A percentile compares a stretch with the other conserved stretches of the same genome.
These are phyloP conservation scores for Plicaturopsis crispa DNA, from an alignment of 768 basidiomycete genomes.

Conservation along the genomic window DNA sequence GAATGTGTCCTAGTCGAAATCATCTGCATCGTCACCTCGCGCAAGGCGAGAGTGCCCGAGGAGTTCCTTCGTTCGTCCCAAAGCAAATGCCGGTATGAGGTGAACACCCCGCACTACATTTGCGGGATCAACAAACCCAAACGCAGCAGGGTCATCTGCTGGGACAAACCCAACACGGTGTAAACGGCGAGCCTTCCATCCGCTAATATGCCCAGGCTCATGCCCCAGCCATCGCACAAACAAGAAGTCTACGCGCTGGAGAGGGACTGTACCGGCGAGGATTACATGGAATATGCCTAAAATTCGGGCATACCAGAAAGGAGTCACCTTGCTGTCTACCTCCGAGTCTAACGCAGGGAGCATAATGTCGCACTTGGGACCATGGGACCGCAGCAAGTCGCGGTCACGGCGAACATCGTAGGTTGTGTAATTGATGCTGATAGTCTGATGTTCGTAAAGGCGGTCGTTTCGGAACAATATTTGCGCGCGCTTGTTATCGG, in stretches of 20 bases:
- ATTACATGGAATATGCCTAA: background rate
- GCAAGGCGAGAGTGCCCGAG: background rate
- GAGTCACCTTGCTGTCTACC: too few species aligned
- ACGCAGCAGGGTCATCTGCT: constrained; percentile 10
- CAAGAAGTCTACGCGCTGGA: background rate
- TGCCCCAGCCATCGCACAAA: background rate
- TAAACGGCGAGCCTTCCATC: constrained; percentile 5
- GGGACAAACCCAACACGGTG: constrained; percentile 16
- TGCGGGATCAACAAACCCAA: constrained; percentile 22
- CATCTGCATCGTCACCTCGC: too few species aligned
- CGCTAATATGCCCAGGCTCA: constrained; percentile 2
- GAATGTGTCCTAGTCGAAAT: too few species aligned
- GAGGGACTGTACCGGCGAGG: background rate
- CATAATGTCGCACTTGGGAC: too few species aligned
- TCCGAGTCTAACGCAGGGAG: too few species aligned
- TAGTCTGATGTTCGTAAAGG: too few species aligned
- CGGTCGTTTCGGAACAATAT: too few species aligned
- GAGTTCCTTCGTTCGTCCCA: constrained; percentile 8
- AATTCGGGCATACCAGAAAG: background rate
- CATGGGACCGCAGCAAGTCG: too few species aligned
- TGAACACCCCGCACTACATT: constrained; percentile 18
- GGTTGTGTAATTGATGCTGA: too few species aligned
- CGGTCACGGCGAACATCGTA: too few species aligned
- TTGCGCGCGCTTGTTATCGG: too few species aligned
- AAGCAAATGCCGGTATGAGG: constrained; percentile 18